These are phyloP conservation scores for Acanthamoeba sp. DNA, from an alignment of 208 protist species.

Conservation along the genomic window DNA sequence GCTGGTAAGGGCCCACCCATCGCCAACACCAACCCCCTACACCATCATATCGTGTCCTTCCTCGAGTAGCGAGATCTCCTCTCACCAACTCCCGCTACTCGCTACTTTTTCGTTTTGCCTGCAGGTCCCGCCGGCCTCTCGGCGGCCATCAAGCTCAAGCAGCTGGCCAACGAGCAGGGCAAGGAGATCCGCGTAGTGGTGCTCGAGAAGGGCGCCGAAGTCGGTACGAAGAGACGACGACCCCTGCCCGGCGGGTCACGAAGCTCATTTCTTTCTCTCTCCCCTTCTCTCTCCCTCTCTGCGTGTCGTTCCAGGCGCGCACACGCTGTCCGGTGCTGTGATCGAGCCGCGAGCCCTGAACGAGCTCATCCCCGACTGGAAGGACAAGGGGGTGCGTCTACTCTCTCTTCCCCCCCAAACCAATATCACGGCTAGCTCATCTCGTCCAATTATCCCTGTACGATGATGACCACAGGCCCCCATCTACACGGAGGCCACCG, in stretches of 20 bases:
- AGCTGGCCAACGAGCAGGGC: constrained; percentile 91
- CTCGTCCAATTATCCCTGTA: not conserved
- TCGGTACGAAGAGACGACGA: too few species aligned
- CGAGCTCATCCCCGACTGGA: constrained; percentile 97
- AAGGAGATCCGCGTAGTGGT: constrained; percentile 94
- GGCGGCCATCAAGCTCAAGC: constrained; percentile 96
- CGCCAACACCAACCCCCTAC: not conserved
- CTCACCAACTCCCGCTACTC: too few species aligned
- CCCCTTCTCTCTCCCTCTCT: not conserved
- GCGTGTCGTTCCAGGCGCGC: constrained; percentile 90
- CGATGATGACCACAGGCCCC: constrained; percentile 83
- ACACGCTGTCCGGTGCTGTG: constrained; percentile 98
- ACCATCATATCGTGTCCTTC: constrained; percentile 85
- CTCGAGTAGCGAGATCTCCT: too few species aligned
- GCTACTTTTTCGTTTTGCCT: too few species aligned
- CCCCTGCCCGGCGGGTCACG: too few species aligned
- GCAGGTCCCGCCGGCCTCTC: constrained; percentile 96
- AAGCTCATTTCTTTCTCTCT: constrained; percentile 52
- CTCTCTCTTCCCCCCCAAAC: not conserved
- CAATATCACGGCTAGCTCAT: too few species aligned
- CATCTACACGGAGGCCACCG: constrained; percentile 92
- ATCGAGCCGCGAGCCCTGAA: constrained; percentile 96
- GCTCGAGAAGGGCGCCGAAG: constrained; percentile 97
- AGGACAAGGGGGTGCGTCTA: constrained; percentile 81
- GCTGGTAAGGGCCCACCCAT: not conserved